Base-by-base conservation (phyloP, 805 yeast species). In the Wickerhamiella kurtzmanii region DNA sequence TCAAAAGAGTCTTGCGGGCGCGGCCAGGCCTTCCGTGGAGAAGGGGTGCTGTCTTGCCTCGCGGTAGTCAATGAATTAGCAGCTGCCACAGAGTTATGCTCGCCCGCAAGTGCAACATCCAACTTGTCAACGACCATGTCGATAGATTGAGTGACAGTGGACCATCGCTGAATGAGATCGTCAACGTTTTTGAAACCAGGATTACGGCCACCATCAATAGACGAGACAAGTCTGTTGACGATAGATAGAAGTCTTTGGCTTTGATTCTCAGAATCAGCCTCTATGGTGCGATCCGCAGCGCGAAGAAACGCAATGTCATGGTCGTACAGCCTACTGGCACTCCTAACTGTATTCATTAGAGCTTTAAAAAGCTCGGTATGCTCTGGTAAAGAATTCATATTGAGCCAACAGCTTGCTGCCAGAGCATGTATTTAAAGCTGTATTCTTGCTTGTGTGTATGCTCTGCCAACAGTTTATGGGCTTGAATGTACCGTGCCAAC, bases 301-400 rank as follows among this genome's bases (percentile, higher is more conserved):
- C 71, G 68, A 61, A 78, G 76, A 57, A 88, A 92, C 25, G 73
- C 75, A n/a, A 87, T 72, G 66, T 89, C 97, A 47, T 82, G 82
- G 0, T 85, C 76, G 2, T 83, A 82, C 39, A 88, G 62, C 2
- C 82, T 77, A 2, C 80, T 68, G 0, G 94, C 72, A 2, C 81
- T 73, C 50, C 94, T 68, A 37, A 83, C 75, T 2, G 79, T 66
- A 9, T 72, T 68, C 43, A 76, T 70, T n/a, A 79, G 66, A 48
- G 70, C 62, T 9, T 78, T 74, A 17, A 76, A 59, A 13, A 61
- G 52, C 37, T 46, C 53, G 37, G 51, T 46, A 40, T 51, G 35
- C 37, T 56, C 54, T 19, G 50, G 49, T 3, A 25, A 6, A 25
- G 32, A 25, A 25, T 25, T 25, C 32, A 25, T 25, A 6, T 25